Evolutionary conservation across 2,329 filamentous ascomycete species (phyloP), one percentile per base, ranked within the genome.

Genomic region (Dothideomycetes sp.): DNA sequence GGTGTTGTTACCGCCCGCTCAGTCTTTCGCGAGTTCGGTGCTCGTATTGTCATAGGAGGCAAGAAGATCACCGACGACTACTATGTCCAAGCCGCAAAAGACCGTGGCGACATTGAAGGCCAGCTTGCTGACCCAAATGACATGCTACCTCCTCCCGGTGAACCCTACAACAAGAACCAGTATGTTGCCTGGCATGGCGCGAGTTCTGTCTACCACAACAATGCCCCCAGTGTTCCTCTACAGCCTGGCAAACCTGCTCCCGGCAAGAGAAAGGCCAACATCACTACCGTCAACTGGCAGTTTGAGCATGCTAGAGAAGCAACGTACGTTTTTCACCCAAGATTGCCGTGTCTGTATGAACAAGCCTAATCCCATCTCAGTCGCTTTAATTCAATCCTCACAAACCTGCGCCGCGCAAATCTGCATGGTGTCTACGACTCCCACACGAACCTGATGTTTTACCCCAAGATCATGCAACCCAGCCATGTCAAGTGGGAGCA

Each of bases 101-200:
- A 79, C 36, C 78, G 84, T 37, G 89, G 88, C 16, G 79, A 79
- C 18, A 73, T 85, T 2, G 89, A 95, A 59, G 91, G 91, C 47
- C 86, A 94, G 57, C 59, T 96, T 17, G 91, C 88, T 14, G 91
- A 96, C 54, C 89, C 89, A 0, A 81, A 87, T 44, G 91, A 98
- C 60, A 73, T 72, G 44, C 73, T 88, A 31, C 75, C 87, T 18
- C 73, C 74, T 7, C 68, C 72, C n/a, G 84, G 81, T 30, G 82
- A 93, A 57, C 72, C 79, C n/a, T 98, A 98, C 70, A 95, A 98
- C 69, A 87, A 89, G 65, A 98, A 98, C 57, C 88, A 95, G 59
- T 98, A 95, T 56, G 91, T 98, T 19, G 91, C 91, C 19, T 98
- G 91, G 91, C 88, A 94, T 58, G 91, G 91, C 36, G 91, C 91